Base-by-base conservation (phyloP, 768 basidiomycete species). In the Boletus fagicola region DNA sequence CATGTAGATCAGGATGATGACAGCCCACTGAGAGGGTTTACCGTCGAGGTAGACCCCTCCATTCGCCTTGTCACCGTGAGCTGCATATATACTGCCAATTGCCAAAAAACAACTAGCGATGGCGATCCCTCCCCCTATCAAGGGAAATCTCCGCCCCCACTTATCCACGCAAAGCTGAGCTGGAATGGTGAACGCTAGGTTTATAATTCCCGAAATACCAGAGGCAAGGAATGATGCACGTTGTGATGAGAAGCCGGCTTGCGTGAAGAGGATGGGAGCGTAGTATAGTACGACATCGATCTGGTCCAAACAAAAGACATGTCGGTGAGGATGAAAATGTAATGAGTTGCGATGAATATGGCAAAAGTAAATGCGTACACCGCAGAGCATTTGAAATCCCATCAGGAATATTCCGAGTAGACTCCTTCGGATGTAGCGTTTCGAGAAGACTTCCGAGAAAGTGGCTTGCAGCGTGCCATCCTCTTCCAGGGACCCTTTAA, bases 171-270 rank as follows among this genome's bases (percentile, higher is more conserved):
- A 75, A 45, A 75, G 52, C 57, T 76, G 77, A 12, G 74, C 67
- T 3, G 70, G 65, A 48, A 79, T 70, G 7, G 77, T 78, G 43
- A 71, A 67, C 16, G 68, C 68, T 20, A 81, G 57, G 57, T 76
- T 77, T 36, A 80, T 60, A 40, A 83, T 69, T 31, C 80, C 82
- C 1, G 78, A 77, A 13, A 82, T 71, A 5, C 80, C 82, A 1
- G 80, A 80, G 0, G 79, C 80, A 35, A 82, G 71, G 68, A 83
- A 81, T 3, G 78, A 74, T 3, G 80, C 75, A n/a, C 75, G 73
- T n/a, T 68, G 67, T 4, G 73, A 73, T 13, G 75, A 74, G n/a
- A 82, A 74, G n/a, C 82, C 78, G 1, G 78, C 78, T 59, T 82
- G 80, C 4, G 74, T 65, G 60, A 83, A 83, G 13, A 81, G 69